A percentile compares a stretch with the other conserved stretches of the same genome.
phyloP scores from a whole-genome alignment of 2,329 filamentous ascomycete genomes.

The Metarhizium sp. region DNA sequence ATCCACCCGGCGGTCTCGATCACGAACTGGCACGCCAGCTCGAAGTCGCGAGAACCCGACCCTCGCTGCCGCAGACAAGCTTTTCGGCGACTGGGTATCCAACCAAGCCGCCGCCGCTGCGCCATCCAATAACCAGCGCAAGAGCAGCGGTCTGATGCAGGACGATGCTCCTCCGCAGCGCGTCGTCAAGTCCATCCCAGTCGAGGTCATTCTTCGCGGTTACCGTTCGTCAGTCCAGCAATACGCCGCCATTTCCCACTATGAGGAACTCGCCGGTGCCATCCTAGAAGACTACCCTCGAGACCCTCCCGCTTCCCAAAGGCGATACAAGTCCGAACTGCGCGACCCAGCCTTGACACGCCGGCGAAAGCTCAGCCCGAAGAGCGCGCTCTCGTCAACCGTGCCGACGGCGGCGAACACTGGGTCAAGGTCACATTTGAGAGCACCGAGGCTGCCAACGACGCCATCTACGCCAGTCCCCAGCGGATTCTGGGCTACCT shows the following conservation, averaged over 20 bases:
- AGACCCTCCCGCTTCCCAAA: slow-evolving; percentile 62
- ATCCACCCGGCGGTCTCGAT: slow-evolving; percentile 54
- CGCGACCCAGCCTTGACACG: slow-evolving; percentile 63
- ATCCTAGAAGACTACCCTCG: slow-evolving; percentile 93
- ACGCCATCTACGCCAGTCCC: slow-evolving; percentile 60
- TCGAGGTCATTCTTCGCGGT: slow-evolving; percentile 79
- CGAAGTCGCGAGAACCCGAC: slow-evolving; percentile 51
- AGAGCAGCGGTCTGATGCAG: slow-evolving; percentile 26
- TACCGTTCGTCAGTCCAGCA: slow-evolving; percentile 57
- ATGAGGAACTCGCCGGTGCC: slow-evolving; percentile 73
- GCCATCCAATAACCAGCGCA: slow-evolving; percentile 21
- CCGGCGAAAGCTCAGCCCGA: slow-evolving; percentile 54
- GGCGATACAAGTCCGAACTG: slow-evolving; percentile 64
- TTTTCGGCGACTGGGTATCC: slow-evolving; percentile 51
- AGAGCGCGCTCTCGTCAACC: slow-evolving; percentile 71
- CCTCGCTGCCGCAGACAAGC: slow-evolving; percentile 49
- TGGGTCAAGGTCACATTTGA: slow-evolving; percentile 89
- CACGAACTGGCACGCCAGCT: slow-evolving; percentile 49
- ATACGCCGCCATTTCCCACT: slow-evolving; percentile 85
- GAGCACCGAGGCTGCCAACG: slow-evolving; percentile 59
- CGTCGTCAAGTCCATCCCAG: slow-evolving; percentile 32
- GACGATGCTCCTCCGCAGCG: slow-evolving; percentile 29
- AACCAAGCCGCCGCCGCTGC: slow-evolving; percentile 29
- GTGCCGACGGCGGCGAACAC: slow-evolving; percentile 73
- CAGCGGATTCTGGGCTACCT: slow-evolving; percentile 62